These are phyloP conservation scores for Metarhizium rileyi DNA, from an alignment of 2,329 filamentous ascomycete genomes.

Conservation along the genomic window DNA sequence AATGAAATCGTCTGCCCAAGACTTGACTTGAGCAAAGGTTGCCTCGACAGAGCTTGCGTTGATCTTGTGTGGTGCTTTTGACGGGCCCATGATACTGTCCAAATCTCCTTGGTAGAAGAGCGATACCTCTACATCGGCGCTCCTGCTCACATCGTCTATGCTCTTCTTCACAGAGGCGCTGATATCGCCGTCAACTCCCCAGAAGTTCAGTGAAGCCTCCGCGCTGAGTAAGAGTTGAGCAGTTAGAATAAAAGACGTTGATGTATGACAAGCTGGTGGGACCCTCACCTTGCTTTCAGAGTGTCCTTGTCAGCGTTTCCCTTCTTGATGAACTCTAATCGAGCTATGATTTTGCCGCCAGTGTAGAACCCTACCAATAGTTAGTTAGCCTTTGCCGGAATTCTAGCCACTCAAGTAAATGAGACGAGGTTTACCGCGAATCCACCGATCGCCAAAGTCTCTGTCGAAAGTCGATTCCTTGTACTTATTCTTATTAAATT, in stretches of 20 bases:
- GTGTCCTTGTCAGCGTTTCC: too few relatives aligned
- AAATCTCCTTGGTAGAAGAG: slow-evolving; percentile 3
- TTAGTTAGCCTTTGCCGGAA: too few relatives aligned
- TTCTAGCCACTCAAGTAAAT: neutral
- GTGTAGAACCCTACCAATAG: neutral
- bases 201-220: neutral
- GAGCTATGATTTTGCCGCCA: slow-evolving; percentile 2
- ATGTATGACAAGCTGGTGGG: neutral
- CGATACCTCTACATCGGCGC: neutral
- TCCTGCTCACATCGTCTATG: neutral
- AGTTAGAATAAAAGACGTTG: neutral
- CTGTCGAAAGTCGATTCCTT: neutral
- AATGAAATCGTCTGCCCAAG: neutral
- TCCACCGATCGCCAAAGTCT: slow-evolving; percentile 4
- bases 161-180: neutral
- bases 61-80: neutral
- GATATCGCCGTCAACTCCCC: neutral
- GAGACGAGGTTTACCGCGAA: neutral
- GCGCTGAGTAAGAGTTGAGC: neutral
- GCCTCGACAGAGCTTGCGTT: neutral
- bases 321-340: neutral
- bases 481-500: neutral
- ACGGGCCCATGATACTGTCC: neutral
- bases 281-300: neutral
- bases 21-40: neutral